Conservation (phyloP, 2,329 filamentous ascomycete genomes). For the Fusarium anthophilum region DNA sequence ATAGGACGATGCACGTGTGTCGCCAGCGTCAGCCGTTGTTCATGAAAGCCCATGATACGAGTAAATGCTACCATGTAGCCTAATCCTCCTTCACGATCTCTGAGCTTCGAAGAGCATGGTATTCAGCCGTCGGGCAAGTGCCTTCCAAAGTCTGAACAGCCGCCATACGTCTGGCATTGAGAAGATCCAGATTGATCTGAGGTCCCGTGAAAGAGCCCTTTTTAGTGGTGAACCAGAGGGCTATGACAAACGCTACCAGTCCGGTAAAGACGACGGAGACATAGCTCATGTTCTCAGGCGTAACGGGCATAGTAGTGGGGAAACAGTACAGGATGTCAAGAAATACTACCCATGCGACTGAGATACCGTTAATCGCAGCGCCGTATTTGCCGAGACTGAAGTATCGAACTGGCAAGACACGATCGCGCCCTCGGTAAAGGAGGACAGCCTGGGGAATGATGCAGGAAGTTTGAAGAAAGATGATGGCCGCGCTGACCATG, state of each 20-base stretch:
- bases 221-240: conserved; percentile 34
- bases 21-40: neutral
- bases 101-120: neutral
- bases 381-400: conserved; percentile 42
- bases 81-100: conserved; percentile 5
- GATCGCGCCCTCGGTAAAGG: conserved; percentile 39
- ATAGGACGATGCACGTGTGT: neutral
- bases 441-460: conserved; percentile 42
- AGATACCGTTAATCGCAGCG: conserved; percentile 31
- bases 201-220: conserved; percentile 27
- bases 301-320: conserved; percentile 29
- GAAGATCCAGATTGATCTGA: conserved; percentile 31
- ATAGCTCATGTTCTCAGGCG: conserved; percentile 38
- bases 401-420: conserved; percentile 36
- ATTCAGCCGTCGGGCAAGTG: neutral
- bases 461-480: conserved; percentile 40
- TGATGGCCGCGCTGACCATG: conserved; percentile 42
- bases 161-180: conserved; percentile 19
- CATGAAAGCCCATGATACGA: neutral
- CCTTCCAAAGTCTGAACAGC: conserved; percentile 18
- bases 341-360: conserved; percentile 32
- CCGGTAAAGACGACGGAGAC: conserved; percentile 32
- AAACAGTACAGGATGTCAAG: conserved; percentile 36
- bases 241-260: conserved; percentile 26
- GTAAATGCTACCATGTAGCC: fast-evolving